A percentile compares a stretch with the other conserved stretches of the same genome.
These are phyloP conservation scores for Massariosphaeria phaeospora DNA, from an alignment of 495 filamentous ascomycete genomes.

Conservation along the genomic window DNA sequence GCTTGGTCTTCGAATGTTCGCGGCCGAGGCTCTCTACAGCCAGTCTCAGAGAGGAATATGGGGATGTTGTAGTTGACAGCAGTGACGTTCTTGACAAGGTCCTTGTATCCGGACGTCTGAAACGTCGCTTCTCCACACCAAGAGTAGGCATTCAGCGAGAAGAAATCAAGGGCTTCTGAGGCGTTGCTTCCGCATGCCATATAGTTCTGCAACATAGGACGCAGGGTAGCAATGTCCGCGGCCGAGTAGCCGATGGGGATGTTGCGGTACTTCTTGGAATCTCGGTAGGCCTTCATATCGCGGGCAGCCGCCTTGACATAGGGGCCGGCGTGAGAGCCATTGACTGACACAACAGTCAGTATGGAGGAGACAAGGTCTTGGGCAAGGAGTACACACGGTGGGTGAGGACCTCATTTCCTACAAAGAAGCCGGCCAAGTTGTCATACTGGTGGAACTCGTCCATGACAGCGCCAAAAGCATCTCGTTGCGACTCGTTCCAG, in stretches of 20 bases:
- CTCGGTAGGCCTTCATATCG: slow-evolving; percentile 77
- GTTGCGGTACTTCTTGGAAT: slow-evolving; percentile 70
- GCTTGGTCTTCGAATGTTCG: slow-evolving; percentile 71
- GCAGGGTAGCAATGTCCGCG: slow-evolving; percentile 75
- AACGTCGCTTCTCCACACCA: slow-evolving; percentile 73
- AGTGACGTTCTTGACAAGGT: slow-evolving; percentile 56
- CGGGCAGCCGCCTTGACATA: slow-evolving; percentile 76
- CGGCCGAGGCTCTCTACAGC: slow-evolving; percentile 55
- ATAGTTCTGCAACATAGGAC: slow-evolving; percentile 86
- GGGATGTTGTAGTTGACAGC: slow-evolving; percentile 75
- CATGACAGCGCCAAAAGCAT: slow-evolving; percentile 64
- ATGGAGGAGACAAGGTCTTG: neutral
- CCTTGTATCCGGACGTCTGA: slow-evolving; percentile 62
- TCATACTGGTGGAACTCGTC: slow-evolving; percentile 74
- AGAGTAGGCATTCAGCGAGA: slow-evolving; percentile 78
- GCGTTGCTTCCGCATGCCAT: slow-evolving; percentile 66
- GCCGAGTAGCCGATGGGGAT: slow-evolving; percentile 87
- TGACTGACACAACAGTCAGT: slow-evolving; percentile 34
- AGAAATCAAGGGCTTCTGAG: slow-evolving; percentile 75
- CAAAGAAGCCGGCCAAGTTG: slow-evolving; percentile 76
- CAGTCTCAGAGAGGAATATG: slow-evolving; percentile 47
- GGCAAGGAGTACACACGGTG: slow-evolving; percentile 47
- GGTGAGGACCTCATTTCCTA: slow-evolving; percentile 82
- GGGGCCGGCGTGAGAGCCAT: slow-evolving; percentile 63
- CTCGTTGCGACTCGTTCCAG: slow-evolving; percentile 67